Percentiles rank a stretch among this genome's conserved stretches.
Conservation (phyloP, 805 yeast species). For the Clavispora phyllophila region DNA sequence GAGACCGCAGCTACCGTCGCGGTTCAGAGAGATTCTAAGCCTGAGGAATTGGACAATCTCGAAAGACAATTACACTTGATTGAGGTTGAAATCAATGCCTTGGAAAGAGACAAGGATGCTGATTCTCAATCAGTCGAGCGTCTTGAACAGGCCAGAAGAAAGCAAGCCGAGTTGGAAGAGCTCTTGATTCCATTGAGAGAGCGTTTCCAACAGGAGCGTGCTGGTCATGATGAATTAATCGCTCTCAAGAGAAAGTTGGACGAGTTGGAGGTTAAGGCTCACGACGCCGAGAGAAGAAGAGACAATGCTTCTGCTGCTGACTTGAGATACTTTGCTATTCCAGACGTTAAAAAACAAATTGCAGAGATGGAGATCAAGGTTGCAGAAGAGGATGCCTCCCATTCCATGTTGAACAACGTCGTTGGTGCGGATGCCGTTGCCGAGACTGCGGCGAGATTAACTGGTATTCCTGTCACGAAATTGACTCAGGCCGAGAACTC, state of each 20-base stretch:
- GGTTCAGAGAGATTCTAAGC: constrained; percentile 96
- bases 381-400: constrained; percentile 68
- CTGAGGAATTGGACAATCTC: constrained; percentile 89
- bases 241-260: constrained; percentile 85
- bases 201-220: constrained; percentile 78
- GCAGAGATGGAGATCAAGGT: constrained; percentile 68
- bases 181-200: constrained; percentile 80
- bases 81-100: constrained; percentile 93
- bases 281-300: constrained; percentile 94
- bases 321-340: constrained; percentile 94
- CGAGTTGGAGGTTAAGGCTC: constrained; percentile 87
- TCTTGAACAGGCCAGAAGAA: constrained; percentile 69
- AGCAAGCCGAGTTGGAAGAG: constrained; percentile 79
- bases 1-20: constrained; percentile 96
- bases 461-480: constrained; percentile 95
- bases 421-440: constrained; percentile 87
- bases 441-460: constrained; percentile 94
- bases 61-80: constrained; percentile 89
- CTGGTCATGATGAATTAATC: constrained; percentile 87
- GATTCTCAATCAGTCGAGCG: constrained; percentile 81
- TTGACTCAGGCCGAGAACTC: constrained; percentile 92
- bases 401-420: constrained; percentile 75
- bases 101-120: constrained; percentile 92
- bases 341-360: constrained; percentile 78
- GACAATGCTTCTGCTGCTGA: constrained; percentile 95